Percentiles rank a stretch among this genome's conserved stretches.
Evolutionary conservation across 1,284 basidiomycete genomes (phyloP).

Genomic region (Tremellales sp.): DNA sequence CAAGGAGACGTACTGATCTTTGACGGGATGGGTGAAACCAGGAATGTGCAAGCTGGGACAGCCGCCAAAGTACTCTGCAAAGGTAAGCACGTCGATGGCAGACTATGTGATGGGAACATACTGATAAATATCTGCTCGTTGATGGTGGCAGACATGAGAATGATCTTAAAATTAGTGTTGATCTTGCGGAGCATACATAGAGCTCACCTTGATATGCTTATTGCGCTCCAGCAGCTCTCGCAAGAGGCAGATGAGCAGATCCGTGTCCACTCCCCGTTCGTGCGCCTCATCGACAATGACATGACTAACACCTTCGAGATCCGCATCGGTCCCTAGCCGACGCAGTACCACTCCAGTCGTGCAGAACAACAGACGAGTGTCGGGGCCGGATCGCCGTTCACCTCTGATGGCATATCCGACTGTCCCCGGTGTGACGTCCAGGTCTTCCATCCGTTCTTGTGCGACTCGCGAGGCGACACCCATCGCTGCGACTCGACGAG

Average conservation of each 20-base stretch:
- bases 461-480: constrained; percentile 86
- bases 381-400: constrained; percentile 65
- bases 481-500: constrained; percentile 81
- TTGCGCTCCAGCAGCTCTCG: constrained; percentile 72
- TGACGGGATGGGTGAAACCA: constrained; percentile 74
- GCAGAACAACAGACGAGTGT: constrained; percentile 79
- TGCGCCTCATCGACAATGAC: constrained; percentile 91
- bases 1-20: constrained; percentile 60
- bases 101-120: too few relatives aligned
- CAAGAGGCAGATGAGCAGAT: constrained; percentile 80
- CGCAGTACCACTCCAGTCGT: constrained; percentile 88
- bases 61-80: constrained; percentile 66
- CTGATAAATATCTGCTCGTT: constrained; percentile 71
- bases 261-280: constrained; percentile 84
- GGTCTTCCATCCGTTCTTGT: constrained; percentile 73
- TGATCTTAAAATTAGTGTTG: constrained; percentile 24
- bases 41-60: constrained; percentile 81
- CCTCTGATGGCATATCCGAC: constrained; percentile 89
- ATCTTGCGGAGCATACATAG: neutral
- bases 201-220: constrained; percentile 64
- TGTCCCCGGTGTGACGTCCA: constrained; percentile 55
- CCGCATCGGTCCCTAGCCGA: constrained; percentile 68
- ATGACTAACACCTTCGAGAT: constrained; percentile 69
- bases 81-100: neutral
- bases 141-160: constrained; percentile 65